Percentiles rank a stretch among this genome's conserved stretches.
phyloP scores from a whole-genome alignment of 2,329 filamentous ascomycete species.

The Pestalotiopsis sp. region DNA sequence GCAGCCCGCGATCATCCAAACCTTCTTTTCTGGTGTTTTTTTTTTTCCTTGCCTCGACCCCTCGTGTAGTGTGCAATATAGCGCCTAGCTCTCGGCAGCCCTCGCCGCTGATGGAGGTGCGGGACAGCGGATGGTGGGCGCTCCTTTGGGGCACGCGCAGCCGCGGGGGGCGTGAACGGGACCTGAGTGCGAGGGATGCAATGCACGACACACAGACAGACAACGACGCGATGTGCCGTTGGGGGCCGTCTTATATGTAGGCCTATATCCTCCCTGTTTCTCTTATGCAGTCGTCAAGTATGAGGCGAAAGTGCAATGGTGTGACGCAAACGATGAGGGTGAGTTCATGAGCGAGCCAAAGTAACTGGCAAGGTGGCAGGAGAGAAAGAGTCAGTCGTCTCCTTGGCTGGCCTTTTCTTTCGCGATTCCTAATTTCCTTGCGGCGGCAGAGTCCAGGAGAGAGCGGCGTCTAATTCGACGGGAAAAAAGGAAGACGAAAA shows the following conservation, averaged over 20 bases:
- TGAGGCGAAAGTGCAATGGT: no score
- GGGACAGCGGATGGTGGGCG: conserved; percentile 8
- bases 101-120: conserved; percentile 13
- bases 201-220: background rate
- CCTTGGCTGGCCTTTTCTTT: no score
- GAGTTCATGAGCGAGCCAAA: no score
- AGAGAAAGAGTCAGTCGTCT: no score
- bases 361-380: no score
- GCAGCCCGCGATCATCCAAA: background rate
- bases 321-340: no score
- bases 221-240: no score
- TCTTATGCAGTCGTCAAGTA: background rate
- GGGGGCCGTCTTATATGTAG: background rate
- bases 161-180: background rate
- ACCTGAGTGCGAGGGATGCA: conserved; percentile 3
- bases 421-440: no score
- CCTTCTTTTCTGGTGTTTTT: background rate
- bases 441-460: background rate
- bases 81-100: background rate
- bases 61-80: background rate
- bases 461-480: background rate
- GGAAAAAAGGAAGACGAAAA: conserved; percentile 20
- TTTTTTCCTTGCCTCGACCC: background rate
- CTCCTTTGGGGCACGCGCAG: conserved; percentile 9
- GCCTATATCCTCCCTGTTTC: background rate